Evolutionary conservation across 2,329 filamentous ascomycete species (phyloP).

Genomic region (Nemania bipapillata): DNA sequence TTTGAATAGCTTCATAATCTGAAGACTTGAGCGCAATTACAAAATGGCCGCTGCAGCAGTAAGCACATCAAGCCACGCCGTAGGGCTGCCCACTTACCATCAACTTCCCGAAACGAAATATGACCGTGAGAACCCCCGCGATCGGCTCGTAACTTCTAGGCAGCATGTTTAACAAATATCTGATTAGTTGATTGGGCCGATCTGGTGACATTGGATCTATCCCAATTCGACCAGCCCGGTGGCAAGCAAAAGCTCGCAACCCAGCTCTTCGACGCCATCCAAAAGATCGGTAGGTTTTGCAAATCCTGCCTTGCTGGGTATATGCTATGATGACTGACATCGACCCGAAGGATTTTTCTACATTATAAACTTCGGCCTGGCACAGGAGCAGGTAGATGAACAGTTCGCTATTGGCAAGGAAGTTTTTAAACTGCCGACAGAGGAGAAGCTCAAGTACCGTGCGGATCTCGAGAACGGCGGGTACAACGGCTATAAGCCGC

Average conservation of each 20-base stretch:
- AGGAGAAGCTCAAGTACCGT: constrained; percentile 69
- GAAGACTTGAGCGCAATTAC: constrained; percentile 16
- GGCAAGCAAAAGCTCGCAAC: constrained; percentile 65
- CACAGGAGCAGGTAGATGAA: constrained; percentile 67
- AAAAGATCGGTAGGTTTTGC: constrained; percentile 52
- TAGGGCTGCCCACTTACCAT: constrained; percentile 48
- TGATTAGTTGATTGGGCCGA: constrained; percentile 62
- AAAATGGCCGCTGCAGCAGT: constrained; percentile 40
- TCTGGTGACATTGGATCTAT: constrained; percentile 67
- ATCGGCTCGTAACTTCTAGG: neutral
- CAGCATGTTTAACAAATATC: neutral
- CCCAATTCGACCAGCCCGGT: constrained; percentile 63
- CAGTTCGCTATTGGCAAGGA: constrained; percentile 71
- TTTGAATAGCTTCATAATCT: constrained; percentile 4
- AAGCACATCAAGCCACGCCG: constrained; percentile 32
- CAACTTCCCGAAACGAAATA: constrained; percentile 53
- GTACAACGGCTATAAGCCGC: constrained; percentile 67
- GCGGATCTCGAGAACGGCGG: constrained; percentile 62
- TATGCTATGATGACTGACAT: neutral
- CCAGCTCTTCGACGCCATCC: constrained; percentile 66
- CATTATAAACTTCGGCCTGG: constrained; percentile 70
- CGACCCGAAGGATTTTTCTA: constrained; percentile 67
- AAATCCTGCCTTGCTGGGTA: too few relatives aligned
- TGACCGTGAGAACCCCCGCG: constrained; percentile 47
- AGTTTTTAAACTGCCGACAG: constrained; percentile 65